Evolutionary conservation across 2,329 filamentous ascomycete genomes (phyloP).

Genomic region (Metarhizium guizhouense): DNA sequence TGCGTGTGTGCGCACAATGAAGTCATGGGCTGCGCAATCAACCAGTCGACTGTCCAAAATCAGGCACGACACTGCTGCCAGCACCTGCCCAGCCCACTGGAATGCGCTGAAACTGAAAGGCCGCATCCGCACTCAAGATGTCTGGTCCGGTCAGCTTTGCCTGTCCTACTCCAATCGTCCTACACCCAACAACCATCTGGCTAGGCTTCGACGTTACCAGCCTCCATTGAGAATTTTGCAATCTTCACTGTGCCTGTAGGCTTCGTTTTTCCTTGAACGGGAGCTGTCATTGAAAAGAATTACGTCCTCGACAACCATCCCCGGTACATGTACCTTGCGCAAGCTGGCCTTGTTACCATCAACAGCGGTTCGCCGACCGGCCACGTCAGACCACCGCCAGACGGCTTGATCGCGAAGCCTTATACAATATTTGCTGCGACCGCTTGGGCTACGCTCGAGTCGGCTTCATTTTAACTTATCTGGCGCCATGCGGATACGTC

Average conservation of each 20-base stretch:
- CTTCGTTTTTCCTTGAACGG: not conserved
- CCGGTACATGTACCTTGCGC: not conserved
- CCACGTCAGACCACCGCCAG: not conserved
- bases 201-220: not conserved
- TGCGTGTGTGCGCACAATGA: too few species aligned
- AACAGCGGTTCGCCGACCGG: not conserved
- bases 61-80: too few species aligned
- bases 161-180: too few species aligned
- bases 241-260: not conserved
- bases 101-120: too few species aligned
- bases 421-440: not conserved
- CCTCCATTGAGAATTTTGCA: not conserved
- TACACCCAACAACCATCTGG: too few species aligned
- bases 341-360: not conserved
- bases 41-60: too few species aligned
- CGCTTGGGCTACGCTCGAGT: not conserved
- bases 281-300: not conserved
- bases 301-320: not conserved
- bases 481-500: conserved; percentile 5
- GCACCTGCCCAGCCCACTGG: too few species aligned
- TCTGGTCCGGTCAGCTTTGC: too few species aligned
- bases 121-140: too few species aligned
- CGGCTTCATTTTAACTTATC: not conserved
- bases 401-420: not conserved
- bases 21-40: too few species aligned